phyloP scores from a whole-genome alignment of 2,329 filamentous ascomycete species.

The Trichoderma semiorbis region DNA sequence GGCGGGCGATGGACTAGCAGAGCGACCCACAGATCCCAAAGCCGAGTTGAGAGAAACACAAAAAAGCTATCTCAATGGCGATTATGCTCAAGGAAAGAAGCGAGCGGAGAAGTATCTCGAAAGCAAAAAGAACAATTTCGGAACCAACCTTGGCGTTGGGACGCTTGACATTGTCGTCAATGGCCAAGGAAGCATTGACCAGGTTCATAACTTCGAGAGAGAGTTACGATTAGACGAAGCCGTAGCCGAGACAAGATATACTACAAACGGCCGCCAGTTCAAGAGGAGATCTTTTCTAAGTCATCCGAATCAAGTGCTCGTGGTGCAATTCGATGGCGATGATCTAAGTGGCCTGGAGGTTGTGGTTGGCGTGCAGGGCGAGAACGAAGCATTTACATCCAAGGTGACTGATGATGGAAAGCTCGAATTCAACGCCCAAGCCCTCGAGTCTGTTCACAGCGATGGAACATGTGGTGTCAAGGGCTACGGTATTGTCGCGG shows the following conservation, averaged over 20 bases:
- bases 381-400: slow-evolving; percentile 14
- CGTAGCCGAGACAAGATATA: slow-evolving; percentile 8
- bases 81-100: slow-evolving; percentile 5
- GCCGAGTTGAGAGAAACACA: slow-evolving; percentile 17
- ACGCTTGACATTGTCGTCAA: neutral
- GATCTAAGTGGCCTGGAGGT: neutral
- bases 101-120: slow-evolving; percentile 10
- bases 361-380: neutral
- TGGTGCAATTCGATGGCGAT: slow-evolving; percentile 1
- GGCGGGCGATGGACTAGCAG: neutral
- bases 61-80: slow-evolving; percentile 4
- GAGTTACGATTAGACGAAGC: slow-evolving; percentile 15
- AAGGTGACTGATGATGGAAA: neutral
- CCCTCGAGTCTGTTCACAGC: slow-evolving; percentile 14
- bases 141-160: slow-evolving; percentile 15
- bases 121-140: slow-evolving; percentile 15
- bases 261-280: neutral
- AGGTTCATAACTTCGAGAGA: slow-evolving; percentile 1
- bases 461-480: slow-evolving; percentile 16
- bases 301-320: slow-evolving; percentile 10
- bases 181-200: neutral
- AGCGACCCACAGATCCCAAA: slow-evolving; percentile 2
- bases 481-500: slow-evolving; percentile 7
- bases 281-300: slow-evolving; percentile 7
- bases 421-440: slow-evolving; percentile 9